phyloP scores from a whole-genome alignment of 805 yeast genomes.

The Pichia thaimueangensis region DNA sequence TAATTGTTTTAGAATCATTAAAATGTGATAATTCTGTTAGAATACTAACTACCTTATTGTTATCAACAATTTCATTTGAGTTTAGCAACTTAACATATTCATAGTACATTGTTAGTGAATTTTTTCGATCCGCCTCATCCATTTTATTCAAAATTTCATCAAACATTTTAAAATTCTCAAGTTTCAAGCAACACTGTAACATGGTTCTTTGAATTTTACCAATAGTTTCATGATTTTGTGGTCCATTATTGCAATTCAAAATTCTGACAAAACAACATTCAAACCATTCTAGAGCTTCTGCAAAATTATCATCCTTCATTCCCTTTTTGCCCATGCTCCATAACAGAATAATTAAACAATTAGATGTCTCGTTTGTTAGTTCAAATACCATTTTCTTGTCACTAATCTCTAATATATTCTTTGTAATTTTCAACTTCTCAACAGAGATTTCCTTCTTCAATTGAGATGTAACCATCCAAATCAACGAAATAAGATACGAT shows the following conservation, averaged over 20 bases:
- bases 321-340: constrained; percentile 35
- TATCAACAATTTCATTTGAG: constrained; percentile 1
- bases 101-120: constrained; percentile 30
- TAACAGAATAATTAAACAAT: constrained; percentile 31
- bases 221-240: constrained; percentile 22
- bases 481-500: constrained; percentile 13
- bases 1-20: constrained; percentile 4
- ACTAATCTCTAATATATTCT: constrained; percentile 21
- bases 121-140: constrained; percentile 17
- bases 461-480: constrained; percentile 21
- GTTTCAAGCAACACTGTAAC: constrained; percentile 24
- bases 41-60: not conserved
- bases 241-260: constrained; percentile 11
- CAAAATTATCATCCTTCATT: constrained; percentile 18
- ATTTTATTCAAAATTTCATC: constrained; percentile 20
- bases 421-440: constrained; percentile 16
- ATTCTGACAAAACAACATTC: constrained; percentile 11
- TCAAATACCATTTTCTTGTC: constrained; percentile 24
- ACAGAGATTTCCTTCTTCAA: constrained; percentile 13
- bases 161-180: constrained; percentile 19
- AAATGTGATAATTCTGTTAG: constrained; percentile 6
- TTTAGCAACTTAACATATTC: constrained; percentile 23
- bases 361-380: constrained; percentile 26
- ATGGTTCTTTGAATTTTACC: constrained; percentile 35
- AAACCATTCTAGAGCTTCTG: constrained; percentile 16